Conservation (phyloP, 2,329 filamentous ascomycete genomes). For the Mycocentrospora acerina region DNA sequence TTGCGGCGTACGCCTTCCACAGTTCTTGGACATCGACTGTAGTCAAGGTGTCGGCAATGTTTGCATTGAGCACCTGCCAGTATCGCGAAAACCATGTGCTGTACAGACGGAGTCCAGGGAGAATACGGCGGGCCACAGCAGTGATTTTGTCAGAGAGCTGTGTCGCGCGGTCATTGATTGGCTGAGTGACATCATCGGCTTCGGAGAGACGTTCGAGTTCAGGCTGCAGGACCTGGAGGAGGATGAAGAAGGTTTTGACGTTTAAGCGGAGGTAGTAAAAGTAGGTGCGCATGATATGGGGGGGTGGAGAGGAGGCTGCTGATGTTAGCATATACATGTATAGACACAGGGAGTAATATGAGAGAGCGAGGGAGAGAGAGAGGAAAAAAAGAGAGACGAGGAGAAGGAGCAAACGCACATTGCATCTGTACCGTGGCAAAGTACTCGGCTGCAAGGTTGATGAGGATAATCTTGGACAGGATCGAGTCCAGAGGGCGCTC, state of each 20-base stretch:
- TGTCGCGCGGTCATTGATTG: constrained; percentile 34
- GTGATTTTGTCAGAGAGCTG: constrained; percentile 56
- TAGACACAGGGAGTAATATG: constrained; percentile 15
- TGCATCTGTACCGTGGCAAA: constrained; percentile 64
- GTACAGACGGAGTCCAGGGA: constrained; percentile 67
- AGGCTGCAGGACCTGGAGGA: constrained; percentile 70
- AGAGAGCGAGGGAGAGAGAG: too few species aligned
- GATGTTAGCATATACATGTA: constrained; percentile 11
- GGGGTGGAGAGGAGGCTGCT: constrained; percentile 27
- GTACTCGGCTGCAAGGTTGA: constrained; percentile 83
- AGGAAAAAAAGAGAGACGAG: too few species aligned
- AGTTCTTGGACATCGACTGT: constrained; percentile 61
- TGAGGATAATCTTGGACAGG: constrained; percentile 76
- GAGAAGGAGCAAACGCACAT: constrained; percentile 44
- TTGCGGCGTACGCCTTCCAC: constrained; percentile 66
- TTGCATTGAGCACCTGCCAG: constrained; percentile 55
- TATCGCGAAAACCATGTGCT: constrained; percentile 66
- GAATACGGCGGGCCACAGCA: constrained; percentile 59
- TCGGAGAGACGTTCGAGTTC: constrained; percentile 63
- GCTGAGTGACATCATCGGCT: constrained; percentile 48
- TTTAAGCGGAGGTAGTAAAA: constrained; percentile 76
- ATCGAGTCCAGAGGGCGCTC: constrained; percentile 64
- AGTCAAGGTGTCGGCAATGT: constrained; percentile 56
- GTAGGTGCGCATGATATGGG: constrained; percentile 45
- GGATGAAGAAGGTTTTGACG: constrained; percentile 70